These are phyloP conservation scores for Penicillium sp. DNA, from an alignment of 2,329 filamentous ascomycete species.

Conservation along the genomic window DNA sequence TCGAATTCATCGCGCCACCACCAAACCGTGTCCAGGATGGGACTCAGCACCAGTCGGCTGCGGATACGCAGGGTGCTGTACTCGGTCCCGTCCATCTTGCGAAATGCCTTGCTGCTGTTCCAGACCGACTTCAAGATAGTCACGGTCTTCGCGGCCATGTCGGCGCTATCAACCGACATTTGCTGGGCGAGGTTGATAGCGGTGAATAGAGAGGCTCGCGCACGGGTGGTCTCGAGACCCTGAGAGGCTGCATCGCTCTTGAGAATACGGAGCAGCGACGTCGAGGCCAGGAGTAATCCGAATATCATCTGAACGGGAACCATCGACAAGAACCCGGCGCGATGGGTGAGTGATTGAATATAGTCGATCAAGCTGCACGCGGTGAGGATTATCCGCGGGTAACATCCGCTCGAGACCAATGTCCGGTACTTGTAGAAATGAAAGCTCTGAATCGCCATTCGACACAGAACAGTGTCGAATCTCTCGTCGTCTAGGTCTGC, in stretches of 20 bases:
- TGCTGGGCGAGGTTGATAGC: constrained; percentile 39
- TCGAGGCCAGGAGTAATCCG: constrained; percentile 30
- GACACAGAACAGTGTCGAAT: constrained; percentile 29
- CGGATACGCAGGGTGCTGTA: constrained; percentile 37
- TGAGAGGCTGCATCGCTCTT: constrained; percentile 30
- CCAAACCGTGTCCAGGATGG: constrained; percentile 39
- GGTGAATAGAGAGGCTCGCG: constrained; percentile 33
- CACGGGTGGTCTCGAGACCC: constrained; percentile 33
- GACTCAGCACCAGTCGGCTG: constrained; percentile 36
- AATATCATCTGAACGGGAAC: constrained; percentile 29
- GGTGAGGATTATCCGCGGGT: constrained; percentile 25
- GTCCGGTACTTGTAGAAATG: constrained; percentile 36
- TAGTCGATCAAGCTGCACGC: constrained; percentile 32
- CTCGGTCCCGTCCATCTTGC: constrained; percentile 36
- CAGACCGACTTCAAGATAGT: constrained; percentile 37
- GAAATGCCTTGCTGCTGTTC: constrained; percentile 42
- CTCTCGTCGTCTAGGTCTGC: constrained; percentile 27
- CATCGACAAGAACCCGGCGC: constrained; percentile 19
- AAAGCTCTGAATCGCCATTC: constrained; percentile 33
- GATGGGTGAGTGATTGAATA: constrained; percentile 23
- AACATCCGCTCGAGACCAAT: constrained; percentile 24
- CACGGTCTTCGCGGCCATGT: constrained; percentile 33
- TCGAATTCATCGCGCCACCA: constrained; percentile 45
- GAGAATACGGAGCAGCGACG: constrained; percentile 36
- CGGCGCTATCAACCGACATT: constrained; percentile 36